phyloP scores from a whole-genome alignment of 139 green algal species.

The Micractinium conductrix region DNA sequence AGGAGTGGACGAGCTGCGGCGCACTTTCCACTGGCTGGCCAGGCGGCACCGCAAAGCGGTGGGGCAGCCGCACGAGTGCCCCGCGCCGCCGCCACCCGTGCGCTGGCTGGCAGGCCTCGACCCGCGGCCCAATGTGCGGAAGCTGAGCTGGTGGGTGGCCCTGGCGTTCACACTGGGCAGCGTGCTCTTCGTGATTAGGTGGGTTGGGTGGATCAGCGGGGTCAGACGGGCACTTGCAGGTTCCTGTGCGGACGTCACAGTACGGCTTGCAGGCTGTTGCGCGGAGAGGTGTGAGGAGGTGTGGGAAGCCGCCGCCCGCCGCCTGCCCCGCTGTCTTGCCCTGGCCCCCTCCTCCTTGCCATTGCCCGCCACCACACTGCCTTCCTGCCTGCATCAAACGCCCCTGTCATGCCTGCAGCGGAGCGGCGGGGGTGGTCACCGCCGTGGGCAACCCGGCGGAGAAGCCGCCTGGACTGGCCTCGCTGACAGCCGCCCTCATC shows the following conservation, averaged over 20 bases:
- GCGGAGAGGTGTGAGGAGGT: no score
- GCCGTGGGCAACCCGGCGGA: neutral
- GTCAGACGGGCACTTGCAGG: no score
- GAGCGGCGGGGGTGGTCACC: neutral
- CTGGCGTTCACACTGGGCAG: slow-evolving; percentile 5
- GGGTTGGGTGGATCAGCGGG: no score
- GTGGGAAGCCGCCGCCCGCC: no score
- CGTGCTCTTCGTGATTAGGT: neutral
- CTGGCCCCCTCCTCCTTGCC: no score
- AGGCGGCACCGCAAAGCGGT: slow-evolving; percentile 10
- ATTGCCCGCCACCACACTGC: no score
- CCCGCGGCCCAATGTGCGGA: neutral
- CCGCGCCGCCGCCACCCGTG: neutral
- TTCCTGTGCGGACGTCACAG: no score
- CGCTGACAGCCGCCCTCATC: neutral
- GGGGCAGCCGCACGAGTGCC: neutral
- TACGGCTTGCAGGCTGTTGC: no score
- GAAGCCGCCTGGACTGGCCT: neutral
- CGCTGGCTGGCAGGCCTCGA: neutral
- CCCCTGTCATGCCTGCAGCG: no score
- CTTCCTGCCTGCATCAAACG: no score
- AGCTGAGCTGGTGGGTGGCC: slow-evolving; percentile 14
- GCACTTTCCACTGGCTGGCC: slow-evolving; percentile 2
- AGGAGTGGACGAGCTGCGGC: neutral
- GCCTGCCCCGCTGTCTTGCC: no score